Evolutionary conservation across 306 rosid genomes (phyloP), one percentile per base, ranked within the genome.

Genomic region (Astragalus glycyphyllos): DNA sequence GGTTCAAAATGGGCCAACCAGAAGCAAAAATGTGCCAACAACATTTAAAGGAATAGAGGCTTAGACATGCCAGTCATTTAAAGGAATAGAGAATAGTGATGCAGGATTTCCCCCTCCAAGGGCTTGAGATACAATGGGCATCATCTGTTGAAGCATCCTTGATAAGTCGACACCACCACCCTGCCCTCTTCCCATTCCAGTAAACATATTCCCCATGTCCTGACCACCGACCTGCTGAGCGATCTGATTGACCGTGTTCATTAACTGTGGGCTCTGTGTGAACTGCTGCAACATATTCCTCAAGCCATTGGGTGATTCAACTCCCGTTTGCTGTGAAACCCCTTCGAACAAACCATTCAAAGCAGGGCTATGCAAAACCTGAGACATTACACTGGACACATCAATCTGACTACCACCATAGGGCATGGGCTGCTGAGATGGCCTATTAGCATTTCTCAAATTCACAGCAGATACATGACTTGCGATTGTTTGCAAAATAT

Each of bases 91-190:
- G 65, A 49, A 74, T 31, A 79, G 65, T 67, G 80, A 84, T 29
- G 84, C 47, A 11, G 85, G 79, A 67, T 46, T 73, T 13, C 78
- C 73, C 61, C 95, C 85, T 40, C 86, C 85, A 70, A 91, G 83
- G 76, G 89, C 99, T 58, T 32, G 91, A 68, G 99, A 86, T 65
- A 91, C 99, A 65, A 95, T 79, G 29, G 99, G 97, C 96, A 95
- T 87, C 97, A 95, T 91, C 86, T 91, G 96, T 79, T 91, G 99
- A 78, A 94, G 72, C 92, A 94, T 89, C 75, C 92, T 87, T 15
- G 96, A 86, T 65, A 91, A 82, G 81, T 94, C 91, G 8, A 91
- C 40, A 31, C 97, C 91, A 34, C 97, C 89, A 62, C 89, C 88
- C 70, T 89, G 95, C 74, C 86, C 94, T 61, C 90, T 78, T 57